Evolutionary conservation across 1,284 basidiomycete species (phyloP).

Genomic region (Ganoderma sinense): DNA sequence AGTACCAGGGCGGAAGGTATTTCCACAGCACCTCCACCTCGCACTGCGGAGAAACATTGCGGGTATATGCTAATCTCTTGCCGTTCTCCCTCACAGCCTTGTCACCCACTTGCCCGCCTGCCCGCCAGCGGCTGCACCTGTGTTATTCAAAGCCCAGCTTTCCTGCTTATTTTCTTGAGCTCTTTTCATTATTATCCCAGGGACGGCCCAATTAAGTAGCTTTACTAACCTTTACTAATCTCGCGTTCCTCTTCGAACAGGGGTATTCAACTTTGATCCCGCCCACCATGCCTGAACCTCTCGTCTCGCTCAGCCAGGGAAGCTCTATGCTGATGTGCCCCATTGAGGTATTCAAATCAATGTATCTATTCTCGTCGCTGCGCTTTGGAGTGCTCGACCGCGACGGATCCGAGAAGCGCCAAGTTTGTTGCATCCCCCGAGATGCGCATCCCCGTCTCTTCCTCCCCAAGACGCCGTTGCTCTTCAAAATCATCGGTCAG

Average conservation of each 20-base stretch:
- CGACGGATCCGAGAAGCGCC: background rate
- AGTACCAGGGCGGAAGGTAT: too few species aligned
- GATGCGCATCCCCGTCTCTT: background rate
- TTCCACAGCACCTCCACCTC: too few species aligned
- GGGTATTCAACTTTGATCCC: background rate
- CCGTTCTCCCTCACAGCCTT: too few species aligned
- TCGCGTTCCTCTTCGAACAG: background rate
- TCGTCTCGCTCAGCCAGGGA: background rate
- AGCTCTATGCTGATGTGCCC: background rate
- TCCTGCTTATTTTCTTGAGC: too few species aligned
- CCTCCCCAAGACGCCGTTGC: background rate
- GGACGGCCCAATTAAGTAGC: too few species aligned
- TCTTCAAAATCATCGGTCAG: background rate
- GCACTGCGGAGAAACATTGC: too few species aligned
- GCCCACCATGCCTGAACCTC: background rate
- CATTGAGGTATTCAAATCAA: background rate
- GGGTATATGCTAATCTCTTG: too few species aligned
- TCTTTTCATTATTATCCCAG: too few species aligned
- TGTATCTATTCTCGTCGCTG: background rate
- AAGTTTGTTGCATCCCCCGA: background rate
- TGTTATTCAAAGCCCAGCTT: too few species aligned
- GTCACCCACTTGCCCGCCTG: too few species aligned
- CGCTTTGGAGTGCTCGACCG: background rate
- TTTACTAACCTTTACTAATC: background rate
- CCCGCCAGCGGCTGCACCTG: too few species aligned